These are phyloP conservation scores for Axilococcus clingmanii DNA, from an alignment of 139 green algal species.

Conservation along the genomic window DNA sequence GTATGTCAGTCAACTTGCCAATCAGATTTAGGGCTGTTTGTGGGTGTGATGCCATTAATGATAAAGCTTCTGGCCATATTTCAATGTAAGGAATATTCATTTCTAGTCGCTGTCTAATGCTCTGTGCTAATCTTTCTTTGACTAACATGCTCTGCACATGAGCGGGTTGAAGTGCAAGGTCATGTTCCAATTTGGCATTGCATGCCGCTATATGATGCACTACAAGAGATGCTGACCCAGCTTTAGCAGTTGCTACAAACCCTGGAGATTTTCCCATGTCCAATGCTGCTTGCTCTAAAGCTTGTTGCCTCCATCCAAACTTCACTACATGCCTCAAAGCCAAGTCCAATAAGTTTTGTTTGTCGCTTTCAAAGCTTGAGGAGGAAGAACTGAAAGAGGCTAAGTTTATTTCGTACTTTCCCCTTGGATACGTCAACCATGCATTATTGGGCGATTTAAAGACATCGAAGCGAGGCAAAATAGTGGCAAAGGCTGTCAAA, in stretches of 20 bases:
- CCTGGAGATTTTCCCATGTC: not conserved
- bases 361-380: too few species aligned
- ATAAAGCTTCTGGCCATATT: constrained; percentile 46
- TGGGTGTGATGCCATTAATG: constrained; percentile 28
- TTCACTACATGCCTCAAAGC: not conserved
- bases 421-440: too few species aligned
- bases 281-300: not conserved
- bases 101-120: constrained; percentile 39
- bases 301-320: not conserved
- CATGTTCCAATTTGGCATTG: constrained; percentile 3
- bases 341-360: too few species aligned
- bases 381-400: too few species aligned
- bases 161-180: constrained; percentile 8
- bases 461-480: too few species aligned
- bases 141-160: constrained; percentile 18
- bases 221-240: constrained; percentile 2
- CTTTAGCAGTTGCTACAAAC: constrained; percentile 1
- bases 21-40: constrained; percentile 28
- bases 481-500: too few species aligned
- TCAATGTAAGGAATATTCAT: constrained; percentile 41
- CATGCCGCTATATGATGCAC: constrained; percentile 3
- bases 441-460: too few species aligned
- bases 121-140: constrained; percentile 27
- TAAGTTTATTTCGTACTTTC: too few species aligned
- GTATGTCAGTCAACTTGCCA: constrained; percentile 39